Evolutionary conservation across 148 eudicot species (phyloP).

Genomic region (Spergularia bocconei): DNA sequence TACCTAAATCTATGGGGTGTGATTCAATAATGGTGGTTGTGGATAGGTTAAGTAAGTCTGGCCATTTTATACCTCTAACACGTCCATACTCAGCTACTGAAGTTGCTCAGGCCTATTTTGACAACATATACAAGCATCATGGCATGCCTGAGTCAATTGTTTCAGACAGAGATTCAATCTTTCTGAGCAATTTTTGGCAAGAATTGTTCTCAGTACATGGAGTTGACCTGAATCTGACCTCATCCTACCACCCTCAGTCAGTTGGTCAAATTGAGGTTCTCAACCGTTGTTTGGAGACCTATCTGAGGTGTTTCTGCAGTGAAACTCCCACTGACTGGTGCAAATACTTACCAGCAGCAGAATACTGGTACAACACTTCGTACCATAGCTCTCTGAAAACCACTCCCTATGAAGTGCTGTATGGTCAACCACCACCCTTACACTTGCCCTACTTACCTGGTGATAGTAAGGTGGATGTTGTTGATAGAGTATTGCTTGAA

Average conservation of each 20-base stretch:
- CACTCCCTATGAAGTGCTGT: background rate
- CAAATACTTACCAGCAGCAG: background rate
- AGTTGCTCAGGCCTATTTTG: background rate
- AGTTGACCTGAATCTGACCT: background rate
- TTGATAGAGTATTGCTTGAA: background rate
- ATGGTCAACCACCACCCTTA: background rate
- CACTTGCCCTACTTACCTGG: background rate
- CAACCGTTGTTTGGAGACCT: background rate
- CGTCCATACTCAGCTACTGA: background rate
- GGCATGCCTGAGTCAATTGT: background rate
- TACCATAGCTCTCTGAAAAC: background rate
- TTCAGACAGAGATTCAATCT: background rate
- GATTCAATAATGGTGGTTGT: background rate
- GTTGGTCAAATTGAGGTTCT: constrained; percentile 4
- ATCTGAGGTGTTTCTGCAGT: background rate
- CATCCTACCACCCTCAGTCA: background rate
- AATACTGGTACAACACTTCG: background rate
- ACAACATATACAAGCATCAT: background rate
- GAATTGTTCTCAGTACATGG: background rate
- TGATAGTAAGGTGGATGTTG: background rate
- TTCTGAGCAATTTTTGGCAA: background rate
- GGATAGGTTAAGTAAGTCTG: background rate
- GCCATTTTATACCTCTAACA: background rate
- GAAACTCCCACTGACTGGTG: background rate
- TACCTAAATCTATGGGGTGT: background rate